Conservation (phyloP, 2,329 filamentous ascomycete species). For the Fusarium proliferatum region DNA sequence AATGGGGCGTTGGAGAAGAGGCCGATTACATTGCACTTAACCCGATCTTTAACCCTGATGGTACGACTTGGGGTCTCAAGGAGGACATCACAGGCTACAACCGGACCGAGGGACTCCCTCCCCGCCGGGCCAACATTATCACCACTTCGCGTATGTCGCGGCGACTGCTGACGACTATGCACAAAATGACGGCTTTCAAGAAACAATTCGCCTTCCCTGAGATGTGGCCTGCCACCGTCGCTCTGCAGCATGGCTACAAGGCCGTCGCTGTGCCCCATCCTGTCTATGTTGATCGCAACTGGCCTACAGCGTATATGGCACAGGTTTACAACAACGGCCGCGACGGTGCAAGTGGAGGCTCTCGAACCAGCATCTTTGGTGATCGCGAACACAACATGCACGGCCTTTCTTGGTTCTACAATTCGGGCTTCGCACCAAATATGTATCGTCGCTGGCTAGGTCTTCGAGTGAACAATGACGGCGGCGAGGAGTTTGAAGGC, state of each 20-base stretch:
- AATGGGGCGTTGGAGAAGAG: conserved; percentile 90
- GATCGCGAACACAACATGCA: conserved; percentile 90
- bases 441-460: conserved; percentile 90
- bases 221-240: conserved; percentile 92
- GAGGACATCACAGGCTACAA: conserved; percentile 91
- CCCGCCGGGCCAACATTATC: conserved; percentile 88
- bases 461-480: conserved; percentile 80
- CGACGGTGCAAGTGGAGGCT: conserved; percentile 79
- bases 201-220: conserved; percentile 94
- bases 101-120: conserved; percentile 65
- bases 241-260: conserved; percentile 92
- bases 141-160: conserved; percentile 86
- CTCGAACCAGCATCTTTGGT: conserved; percentile 78
- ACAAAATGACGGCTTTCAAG: conserved; percentile 84
- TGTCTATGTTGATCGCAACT: conserved; percentile 85
- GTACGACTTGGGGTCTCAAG: conserved; percentile 84
- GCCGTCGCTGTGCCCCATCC: conserved; percentile 92
- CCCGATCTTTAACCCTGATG: conserved; percentile 89
- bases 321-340: conserved; percentile 82
- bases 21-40: conserved; percentile 93
- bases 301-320: conserved; percentile 83
- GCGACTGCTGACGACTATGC: conserved; percentile 85
- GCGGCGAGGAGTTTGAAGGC: conserved; percentile 80
- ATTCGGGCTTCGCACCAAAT: conserved; percentile 82
- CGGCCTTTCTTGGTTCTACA: conserved; percentile 93